These are phyloP conservation scores for Ophryocystis elektroscirrha DNA, from an alignment of 169 alveolate species.

Conservation along the genomic window DNA sequence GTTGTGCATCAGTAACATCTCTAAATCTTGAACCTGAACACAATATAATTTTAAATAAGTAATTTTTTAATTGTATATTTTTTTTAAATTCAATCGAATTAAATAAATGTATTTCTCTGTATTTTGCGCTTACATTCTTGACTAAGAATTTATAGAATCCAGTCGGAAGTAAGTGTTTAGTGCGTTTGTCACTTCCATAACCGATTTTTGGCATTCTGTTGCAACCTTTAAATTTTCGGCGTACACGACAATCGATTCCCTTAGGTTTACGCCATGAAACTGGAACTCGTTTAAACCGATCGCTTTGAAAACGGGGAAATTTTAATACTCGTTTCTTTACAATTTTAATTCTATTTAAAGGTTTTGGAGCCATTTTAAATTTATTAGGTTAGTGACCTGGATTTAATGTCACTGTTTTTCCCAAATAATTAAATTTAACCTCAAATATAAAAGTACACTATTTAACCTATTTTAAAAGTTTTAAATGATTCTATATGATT, in stretches of 20 bases:
- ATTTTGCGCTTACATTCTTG: constrained; percentile 9
- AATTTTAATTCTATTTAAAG: constrained; percentile 35
- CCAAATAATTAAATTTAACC: constrained; percentile 2
- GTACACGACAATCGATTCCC: constrained; percentile 86
- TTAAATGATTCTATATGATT: background rate
- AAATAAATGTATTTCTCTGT: no score
- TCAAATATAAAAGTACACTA: constrained; percentile 1
- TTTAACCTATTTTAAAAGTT: background rate
- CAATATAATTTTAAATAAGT: background rate
- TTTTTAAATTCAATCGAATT: no score
- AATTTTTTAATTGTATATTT: no score
- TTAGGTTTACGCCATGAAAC: constrained; percentile 85
- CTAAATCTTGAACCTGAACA: constrained; percentile 43
- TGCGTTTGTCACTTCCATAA: constrained; percentile 77
- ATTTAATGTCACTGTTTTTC: background rate
- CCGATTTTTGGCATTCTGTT: constrained; percentile 81
- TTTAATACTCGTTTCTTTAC: constrained; percentile 73
- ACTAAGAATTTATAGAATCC: constrained; percentile 72
- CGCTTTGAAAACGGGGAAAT: constrained; percentile 79
- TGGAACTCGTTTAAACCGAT: constrained; percentile 68
- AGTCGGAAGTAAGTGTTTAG: constrained; percentile 66
- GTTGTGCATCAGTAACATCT: constrained; percentile 79
- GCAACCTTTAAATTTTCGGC: constrained; percentile 80
- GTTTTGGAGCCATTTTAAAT: constrained; percentile 20
- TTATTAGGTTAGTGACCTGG: constrained; percentile 4